A percentile compares a stretch with the other conserved stretches of the same genome.
These are phyloP conservation scores for Carpinus viminea DNA, from an alignment of 306 rosid species.

Conservation along the genomic window DNA sequence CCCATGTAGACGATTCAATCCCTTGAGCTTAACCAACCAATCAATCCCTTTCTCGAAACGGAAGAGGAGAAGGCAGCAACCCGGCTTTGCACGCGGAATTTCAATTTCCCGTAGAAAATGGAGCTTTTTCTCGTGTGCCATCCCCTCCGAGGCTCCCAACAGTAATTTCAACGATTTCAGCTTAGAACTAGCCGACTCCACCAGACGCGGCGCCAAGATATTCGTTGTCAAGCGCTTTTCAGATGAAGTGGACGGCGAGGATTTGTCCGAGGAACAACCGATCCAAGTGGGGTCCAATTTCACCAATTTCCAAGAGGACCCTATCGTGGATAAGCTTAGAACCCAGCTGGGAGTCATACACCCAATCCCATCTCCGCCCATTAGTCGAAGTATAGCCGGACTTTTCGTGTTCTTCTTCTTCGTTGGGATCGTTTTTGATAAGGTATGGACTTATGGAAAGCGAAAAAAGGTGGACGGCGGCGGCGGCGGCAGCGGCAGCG, in stretches of 20 bases:
- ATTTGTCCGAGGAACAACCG: conserved; percentile 35
- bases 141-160: conserved; percentile 39
- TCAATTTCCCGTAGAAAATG: conserved; percentile 44
- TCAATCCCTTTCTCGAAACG: conserved; percentile 36
- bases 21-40: neutral
- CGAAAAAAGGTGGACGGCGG: conserved; percentile 23
- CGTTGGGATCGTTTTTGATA: conserved; percentile 85
- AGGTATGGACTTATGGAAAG: conserved; percentile 77
- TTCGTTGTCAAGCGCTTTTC: conserved; percentile 54
- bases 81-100: conserved; percentile 33
- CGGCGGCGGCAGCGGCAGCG: conserved; percentile 40
- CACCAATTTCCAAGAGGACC: conserved; percentile 73
- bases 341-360: conserved; percentile 95
- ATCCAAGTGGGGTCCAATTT: conserved; percentile 63
- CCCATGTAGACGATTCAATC: conserved; percentile 43
- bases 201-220: conserved; percentile 42
- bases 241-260: conserved; percentile 44
- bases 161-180: conserved; percentile 18
- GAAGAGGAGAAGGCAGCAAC: conserved; percentile 35
- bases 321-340: conserved; percentile 85
- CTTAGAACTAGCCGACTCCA: conserved; percentile 39
- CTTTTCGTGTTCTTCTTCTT: conserved; percentile 88
- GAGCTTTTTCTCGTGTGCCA: conserved; percentile 37
- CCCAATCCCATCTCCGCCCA: conserved; percentile 91
- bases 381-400: conserved; percentile 73